A percentile compares a stretch with the other conserved stretches of the same genome.
Evolutionary conservation across 2,329 filamentous ascomycete species (phyloP).

Genomic region (Colletotrichum brevisporum): DNA sequence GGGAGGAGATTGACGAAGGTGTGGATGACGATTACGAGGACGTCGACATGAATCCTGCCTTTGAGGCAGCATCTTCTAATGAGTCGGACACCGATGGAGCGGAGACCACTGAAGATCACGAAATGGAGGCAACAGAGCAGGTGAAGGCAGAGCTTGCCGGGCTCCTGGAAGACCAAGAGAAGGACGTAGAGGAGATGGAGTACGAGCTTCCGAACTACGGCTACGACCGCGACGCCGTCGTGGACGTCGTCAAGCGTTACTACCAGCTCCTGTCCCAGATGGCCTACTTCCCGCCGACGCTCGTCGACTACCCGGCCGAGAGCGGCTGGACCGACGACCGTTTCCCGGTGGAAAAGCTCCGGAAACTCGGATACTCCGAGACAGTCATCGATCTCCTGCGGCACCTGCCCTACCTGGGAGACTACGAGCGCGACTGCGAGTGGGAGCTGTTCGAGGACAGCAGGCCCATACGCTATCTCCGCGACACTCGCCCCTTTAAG

Average conservation of each 20-base stretch:
- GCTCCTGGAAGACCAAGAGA: background rate
- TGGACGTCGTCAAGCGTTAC: constrained; percentile 13
- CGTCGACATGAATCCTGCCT: background rate
- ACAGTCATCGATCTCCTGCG: constrained; percentile 19
- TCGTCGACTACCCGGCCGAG: constrained; percentile 1
- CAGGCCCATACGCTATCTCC: constrained; percentile 20
- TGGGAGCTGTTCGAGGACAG: constrained; percentile 21
- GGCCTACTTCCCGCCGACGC: constrained; percentile 10
- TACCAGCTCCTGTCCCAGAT: constrained; percentile 10
- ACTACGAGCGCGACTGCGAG: constrained; percentile 18
- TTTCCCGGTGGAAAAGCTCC: background rate
- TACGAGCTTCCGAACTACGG: background rate
- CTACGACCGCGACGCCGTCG: constrained; percentile 15
- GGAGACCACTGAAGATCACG: background rate
- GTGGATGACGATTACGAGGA: constrained; percentile 1
- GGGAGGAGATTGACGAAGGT: background rate
- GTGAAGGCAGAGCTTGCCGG: background rate
- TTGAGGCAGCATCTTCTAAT: background rate
- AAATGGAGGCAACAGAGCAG: background rate
- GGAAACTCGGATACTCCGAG: constrained; percentile 3
- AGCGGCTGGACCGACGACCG: constrained; percentile 17
- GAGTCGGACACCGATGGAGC: background rate
- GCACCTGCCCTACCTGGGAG: constrained; percentile 24
- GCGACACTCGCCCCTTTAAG: constrained; percentile 9
- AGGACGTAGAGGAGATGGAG: background rate